Base-by-base conservation (phyloP, 2,329 filamentous ascomycete species). In the Tolypocladium pustulatum region DNA sequence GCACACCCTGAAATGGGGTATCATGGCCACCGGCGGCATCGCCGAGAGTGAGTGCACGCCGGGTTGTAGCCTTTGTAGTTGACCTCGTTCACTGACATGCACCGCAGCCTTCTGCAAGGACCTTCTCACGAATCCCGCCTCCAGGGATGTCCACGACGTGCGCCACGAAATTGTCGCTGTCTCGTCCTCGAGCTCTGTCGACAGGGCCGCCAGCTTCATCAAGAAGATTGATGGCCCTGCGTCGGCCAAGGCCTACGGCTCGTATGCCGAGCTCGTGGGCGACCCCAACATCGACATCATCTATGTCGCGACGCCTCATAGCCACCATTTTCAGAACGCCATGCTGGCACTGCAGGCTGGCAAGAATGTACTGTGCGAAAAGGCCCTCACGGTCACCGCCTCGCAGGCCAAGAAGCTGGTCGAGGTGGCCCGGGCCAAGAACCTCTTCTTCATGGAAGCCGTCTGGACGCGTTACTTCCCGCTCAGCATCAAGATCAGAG, bases 401-500 rank as follows among this genome's bases (percentile, higher is more conserved):
- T 78, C 84, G 12, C 91, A 96, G 74, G 78, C 88, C 30, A 84
- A 83, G 72, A 85, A 85, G 70, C 79, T 96, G 32, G 82, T 87
- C 56, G 83, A 87, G 62, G 86, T 83, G 60, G 91, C 91, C 8
- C 82, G 78, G 70, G 80, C 83, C 67, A 93, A 91, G 79, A 82
- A 83, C 61, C 69, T 90, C 65, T 88, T 89, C 78, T 75, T 93
- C 61, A 91, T 92, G 88, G 89, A 93, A 74, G 90, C 90, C 51
- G 90, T 95, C 25, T 96, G 91, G 91, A 95, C 90, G 40, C 81
- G 91, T 60, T 94, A 88, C 76, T 94, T 96, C 76, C 91, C 91
- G 2, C 76, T 96, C 15, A 92, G 88, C 67, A 82, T 91, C 70
- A 84, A 89, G 70, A 77, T 91, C 41, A 78, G 88, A 56, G 84